These are phyloP conservation scores for Penstemon barbatus DNA, from an alignment of 257 asterid species.

Conservation along the genomic window DNA sequence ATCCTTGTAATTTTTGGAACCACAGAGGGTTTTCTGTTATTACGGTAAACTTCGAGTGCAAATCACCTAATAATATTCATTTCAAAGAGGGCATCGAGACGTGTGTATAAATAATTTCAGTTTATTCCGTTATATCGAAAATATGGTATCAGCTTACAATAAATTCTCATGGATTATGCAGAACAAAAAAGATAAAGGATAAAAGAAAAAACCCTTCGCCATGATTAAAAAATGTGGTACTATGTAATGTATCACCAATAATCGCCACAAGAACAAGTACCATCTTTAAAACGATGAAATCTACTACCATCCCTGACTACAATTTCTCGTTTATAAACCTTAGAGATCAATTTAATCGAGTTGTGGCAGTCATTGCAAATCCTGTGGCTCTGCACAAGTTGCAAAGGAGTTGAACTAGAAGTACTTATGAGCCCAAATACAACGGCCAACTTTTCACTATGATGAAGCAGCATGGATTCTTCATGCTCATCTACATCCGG, in stretches of 20 bases:
- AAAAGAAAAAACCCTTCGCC: neutral
- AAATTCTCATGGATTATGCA: conserved; percentile 12
- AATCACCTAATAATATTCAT: too few relatives aligned
- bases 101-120: conserved; percentile 3
- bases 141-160: conserved; percentile 10
- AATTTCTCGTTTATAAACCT: conserved; percentile 53
- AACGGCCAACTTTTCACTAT: conserved; percentile 83
- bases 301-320: conserved; percentile 78
- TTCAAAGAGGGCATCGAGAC: neutral
- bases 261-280: conserved; percentile 84
- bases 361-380: conserved; percentile 76
- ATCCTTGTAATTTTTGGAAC: too few relatives aligned
- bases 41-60: too few relatives aligned
- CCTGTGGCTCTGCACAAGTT: conserved; percentile 82
- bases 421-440: conserved; percentile 83
- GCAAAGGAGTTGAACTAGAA: conserved; percentile 60
- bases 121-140: conserved; percentile 11
- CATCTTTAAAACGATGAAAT: conserved; percentile 70
- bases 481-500: conserved; percentile 82
- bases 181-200: conserved; percentile 8
- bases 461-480: conserved; percentile 46
- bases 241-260: conserved; percentile 56
- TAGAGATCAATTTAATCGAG: conserved; percentile 59
- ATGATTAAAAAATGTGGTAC: conserved; percentile 12
- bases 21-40: too few relatives aligned